A percentile compares a stretch with the other conserved stretches of the same genome.
Conservation (phyloP, 176 grass and related monocot genomes). For the Triticum urartu region DNA sequence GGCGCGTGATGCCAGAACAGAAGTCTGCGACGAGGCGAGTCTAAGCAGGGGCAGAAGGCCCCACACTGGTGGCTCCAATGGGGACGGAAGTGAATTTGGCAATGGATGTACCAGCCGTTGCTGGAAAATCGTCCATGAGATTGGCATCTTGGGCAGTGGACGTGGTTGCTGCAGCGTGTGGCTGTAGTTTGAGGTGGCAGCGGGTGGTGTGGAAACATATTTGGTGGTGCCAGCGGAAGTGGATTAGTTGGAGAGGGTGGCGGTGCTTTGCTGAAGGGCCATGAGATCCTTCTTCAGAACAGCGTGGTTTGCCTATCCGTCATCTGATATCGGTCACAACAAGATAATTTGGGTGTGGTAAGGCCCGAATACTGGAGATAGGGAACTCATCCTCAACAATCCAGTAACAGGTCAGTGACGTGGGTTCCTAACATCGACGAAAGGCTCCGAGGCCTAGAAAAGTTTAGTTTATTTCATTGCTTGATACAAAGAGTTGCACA, state of each 20-base stretch:
- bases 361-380: background rate
- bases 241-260: background rate
- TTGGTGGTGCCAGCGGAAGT: background rate
- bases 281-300: slow-evolving; percentile 3
- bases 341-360: background rate
- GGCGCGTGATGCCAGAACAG: background rate
- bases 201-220: background rate
- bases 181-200: background rate
- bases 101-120: background rate
- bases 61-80: background rate
- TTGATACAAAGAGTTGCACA: slow-evolving; percentile 17
- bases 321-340: background rate
- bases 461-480: slow-evolving; percentile 8
- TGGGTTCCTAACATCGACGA: background rate
- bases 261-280: background rate
- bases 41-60: background rate
- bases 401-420: background rate
- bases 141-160: background rate
- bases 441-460: background rate
- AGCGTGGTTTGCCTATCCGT: background rate
- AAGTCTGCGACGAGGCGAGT: background rate
- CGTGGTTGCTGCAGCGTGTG: background rate
- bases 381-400: background rate
- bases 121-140: background rate
- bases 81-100: background rate